Evolutionary conservation across 177 flowering plant genomes (phyloP).

Genomic region (Vitis hybrid): DNA sequence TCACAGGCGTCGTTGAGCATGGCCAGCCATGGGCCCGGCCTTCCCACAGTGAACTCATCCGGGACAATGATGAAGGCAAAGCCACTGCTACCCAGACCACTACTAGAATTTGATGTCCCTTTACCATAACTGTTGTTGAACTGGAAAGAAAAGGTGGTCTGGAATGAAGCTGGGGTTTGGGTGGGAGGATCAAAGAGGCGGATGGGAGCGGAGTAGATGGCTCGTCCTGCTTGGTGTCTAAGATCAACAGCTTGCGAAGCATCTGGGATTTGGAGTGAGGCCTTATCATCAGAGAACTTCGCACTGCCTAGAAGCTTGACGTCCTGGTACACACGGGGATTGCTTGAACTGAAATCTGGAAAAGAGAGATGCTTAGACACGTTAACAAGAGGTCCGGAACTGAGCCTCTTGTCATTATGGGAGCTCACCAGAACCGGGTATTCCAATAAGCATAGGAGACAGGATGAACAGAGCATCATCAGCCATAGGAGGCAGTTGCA

Average conservation of each 20-base stretch:
- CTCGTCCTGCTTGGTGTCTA: constrained; percentile 46
- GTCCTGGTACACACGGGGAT: constrained; percentile 29
- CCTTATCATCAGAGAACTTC: constrained; percentile 21
- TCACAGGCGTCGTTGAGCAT: constrained; percentile 63
- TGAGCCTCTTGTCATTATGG: background rate
- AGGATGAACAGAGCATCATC: background rate
- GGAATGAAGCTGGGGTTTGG: constrained; percentile 44
- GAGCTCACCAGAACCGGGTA: background rate
- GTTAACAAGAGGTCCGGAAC: constrained; percentile 23
- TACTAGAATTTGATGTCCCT: background rate
- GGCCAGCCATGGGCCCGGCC: constrained; percentile 60
- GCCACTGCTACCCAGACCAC: constrained; percentile 38
- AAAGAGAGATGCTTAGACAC: constrained; percentile 43
- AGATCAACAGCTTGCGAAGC: constrained; percentile 19
- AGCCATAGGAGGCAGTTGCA: background rate
- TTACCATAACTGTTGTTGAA: constrained; percentile 20
- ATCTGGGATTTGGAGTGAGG: constrained; percentile 45
- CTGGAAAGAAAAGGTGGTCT: constrained; percentile 53
- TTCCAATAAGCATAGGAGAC: background rate
- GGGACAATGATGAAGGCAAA: constrained; percentile 57
- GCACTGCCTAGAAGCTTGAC: constrained; percentile 55
- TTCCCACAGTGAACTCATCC: constrained; percentile 54
- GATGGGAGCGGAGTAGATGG: constrained; percentile 46
- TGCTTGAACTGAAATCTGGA: constrained; percentile 30
- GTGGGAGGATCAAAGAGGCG: constrained; percentile 46